Conservation (phyloP, 768 basidiomycete genomes). For the Naganishia antarctica region DNA sequence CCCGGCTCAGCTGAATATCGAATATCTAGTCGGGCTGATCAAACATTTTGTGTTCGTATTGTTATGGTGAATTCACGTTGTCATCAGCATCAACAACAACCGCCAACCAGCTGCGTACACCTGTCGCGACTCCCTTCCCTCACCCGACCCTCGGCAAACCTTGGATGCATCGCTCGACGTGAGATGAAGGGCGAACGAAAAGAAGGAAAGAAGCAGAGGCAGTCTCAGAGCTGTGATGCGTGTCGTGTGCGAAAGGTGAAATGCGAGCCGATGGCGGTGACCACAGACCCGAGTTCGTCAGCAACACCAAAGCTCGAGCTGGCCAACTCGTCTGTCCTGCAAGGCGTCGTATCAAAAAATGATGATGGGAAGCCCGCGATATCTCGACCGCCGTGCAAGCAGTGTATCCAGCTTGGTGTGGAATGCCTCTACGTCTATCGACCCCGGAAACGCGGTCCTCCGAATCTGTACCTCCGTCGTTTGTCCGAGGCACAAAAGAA, state of each 20-base stretch:
- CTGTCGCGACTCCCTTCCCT: too few species aligned
- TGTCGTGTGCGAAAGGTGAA: constrained; percentile 81
- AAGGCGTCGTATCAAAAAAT: background rate
- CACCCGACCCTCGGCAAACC: too few species aligned
- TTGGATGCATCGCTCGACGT: background rate
- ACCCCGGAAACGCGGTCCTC: constrained; percentile 88
- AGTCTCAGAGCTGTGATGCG: constrained; percentile 54
- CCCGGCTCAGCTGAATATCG: background rate
- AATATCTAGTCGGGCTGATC: background rate
- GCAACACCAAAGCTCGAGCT: too few species aligned
- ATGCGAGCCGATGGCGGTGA: constrained; percentile 49
- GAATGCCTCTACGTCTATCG: constrained; percentile 87
- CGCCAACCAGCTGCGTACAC: too few species aligned
- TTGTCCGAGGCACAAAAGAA: constrained; percentile 16
- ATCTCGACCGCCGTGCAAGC: constrained; percentile 59
- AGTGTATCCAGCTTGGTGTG: constrained; percentile 74
- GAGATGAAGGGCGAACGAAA: constrained; percentile 5
- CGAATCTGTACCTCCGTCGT: constrained; percentile 62
- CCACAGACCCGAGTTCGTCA: background rate
- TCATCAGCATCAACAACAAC: too few species aligned
- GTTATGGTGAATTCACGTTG: too few species aligned
- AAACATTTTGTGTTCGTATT: too few species aligned
- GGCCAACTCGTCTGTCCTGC: background rate
- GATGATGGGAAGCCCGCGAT: background rate
- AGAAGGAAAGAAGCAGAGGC: constrained; percentile 16